Evolutionary conservation across 192 early-diverging fungal genomes (phyloP), one percentile per base, ranked within the genome.

Genomic region (Coemansia sp.): DNA sequence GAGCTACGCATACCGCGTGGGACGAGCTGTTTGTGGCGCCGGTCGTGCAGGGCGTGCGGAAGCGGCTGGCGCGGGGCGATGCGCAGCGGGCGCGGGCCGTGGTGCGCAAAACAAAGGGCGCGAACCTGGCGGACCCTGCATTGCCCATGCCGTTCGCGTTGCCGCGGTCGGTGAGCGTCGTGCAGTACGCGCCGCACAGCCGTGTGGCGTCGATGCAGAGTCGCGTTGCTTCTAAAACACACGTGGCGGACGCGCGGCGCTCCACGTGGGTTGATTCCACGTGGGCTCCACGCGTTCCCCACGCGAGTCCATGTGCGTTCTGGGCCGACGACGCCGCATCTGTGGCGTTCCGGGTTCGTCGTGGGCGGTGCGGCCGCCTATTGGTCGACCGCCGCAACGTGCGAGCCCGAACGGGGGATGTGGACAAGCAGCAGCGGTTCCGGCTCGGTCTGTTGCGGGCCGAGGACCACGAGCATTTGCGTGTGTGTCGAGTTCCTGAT

Each of bases 21-120:
- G 70, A 81, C 56, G 79, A 81, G 23, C 56, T 81, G 50, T 81
- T 81, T 61, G 70, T 75, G 60, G 69, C 70, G 23, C 79, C 79
- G 0, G 56, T 48, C 57, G 66, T 62, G 57, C 77, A 65, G 45
- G 69, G 50, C 10, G 53, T 8, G n/a, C 73, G 66, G 47, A 68
- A 73, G 64, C 60, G 67, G 35, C 27, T 65, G 24, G 57, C 54
- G 5, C 73, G 68, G 38, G 69, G 66, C 25, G 62, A 56, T 48
- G 17, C 64, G 14, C 77, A 80, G 58, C 63, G 72, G 1, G 57
- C 65, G 21, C 56, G 72, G 0, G 65, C 64, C 1, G 62, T 64
- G 1, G 66, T 63, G 0, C 24, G 37, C 25, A 59, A 61, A 12
- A 21, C 60, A 23, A 11, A 45, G 17, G 62, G 39, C 5, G 24